These are phyloP conservation scores for Leucosporidium yakuticum DNA, from an alignment of 768 basidiomycete species.

Conservation along the genomic window DNA sequence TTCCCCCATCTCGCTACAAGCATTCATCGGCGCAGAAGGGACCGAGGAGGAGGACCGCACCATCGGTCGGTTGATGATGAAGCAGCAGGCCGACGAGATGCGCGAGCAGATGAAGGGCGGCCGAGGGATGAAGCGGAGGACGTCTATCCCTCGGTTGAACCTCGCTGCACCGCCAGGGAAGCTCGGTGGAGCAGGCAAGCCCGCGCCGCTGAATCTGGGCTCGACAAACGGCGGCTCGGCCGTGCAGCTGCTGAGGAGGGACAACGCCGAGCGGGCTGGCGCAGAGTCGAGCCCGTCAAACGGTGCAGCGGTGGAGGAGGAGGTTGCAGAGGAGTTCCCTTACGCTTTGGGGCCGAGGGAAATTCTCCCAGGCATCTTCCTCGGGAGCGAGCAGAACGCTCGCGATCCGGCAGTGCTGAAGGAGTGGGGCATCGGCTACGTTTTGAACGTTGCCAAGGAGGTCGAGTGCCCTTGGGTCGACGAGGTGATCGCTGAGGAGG, in stretches of 20 bases:
- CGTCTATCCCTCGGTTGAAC: slow-evolving; percentile 35
- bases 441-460: slow-evolving; percentile 91
- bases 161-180: slow-evolving; percentile 19
- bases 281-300: neutral
- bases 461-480: slow-evolving; percentile 48
- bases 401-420: slow-evolving; percentile 68
- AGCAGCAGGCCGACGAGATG: slow-evolving; percentile 36
- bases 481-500: slow-evolving; percentile 11
- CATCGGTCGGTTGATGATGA: slow-evolving; percentile 33
- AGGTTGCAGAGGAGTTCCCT: slow-evolving; percentile 46
- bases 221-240: slow-evolving; percentile 14
- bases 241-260: slow-evolving; percentile 21
- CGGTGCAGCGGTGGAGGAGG: neutral
- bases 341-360: slow-evolving; percentile 77
- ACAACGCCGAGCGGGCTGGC: slow-evolving; percentile 1
- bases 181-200: neutral
- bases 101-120: slow-evolving; percentile 34
- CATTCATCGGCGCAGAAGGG: slow-evolving; percentile 30
- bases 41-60: slow-evolving; percentile 24
- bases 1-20: slow-evolving; percentile 30
- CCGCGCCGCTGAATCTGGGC: slow-evolving; percentile 5
- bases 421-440: slow-evolving; percentile 65
- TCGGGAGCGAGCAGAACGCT: slow-evolving; percentile 83
- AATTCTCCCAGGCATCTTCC: slow-evolving; percentile 77
- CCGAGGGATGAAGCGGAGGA: slow-evolving; percentile 36